Percentiles rank a stretch among this genome's conserved stretches.
Conservation (phyloP, 108 stramenopile genomes). For the Phaeodactylum tricornutum region DNA sequence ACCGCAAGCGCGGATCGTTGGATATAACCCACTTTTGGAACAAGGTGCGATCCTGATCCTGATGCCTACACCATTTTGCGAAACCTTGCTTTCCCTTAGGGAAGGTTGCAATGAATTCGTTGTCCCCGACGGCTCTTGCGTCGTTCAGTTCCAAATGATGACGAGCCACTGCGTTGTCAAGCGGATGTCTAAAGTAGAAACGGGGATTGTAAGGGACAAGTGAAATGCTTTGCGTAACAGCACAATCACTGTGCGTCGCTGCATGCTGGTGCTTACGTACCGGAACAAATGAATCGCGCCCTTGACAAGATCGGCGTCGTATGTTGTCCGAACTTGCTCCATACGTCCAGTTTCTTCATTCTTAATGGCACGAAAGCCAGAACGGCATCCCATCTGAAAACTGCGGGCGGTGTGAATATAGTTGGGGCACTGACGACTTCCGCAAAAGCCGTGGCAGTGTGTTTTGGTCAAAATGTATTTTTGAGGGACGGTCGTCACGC, state of each 20-base stretch:
- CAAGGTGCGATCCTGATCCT: conserved; percentile 3
- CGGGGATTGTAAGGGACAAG: too few relatives aligned
- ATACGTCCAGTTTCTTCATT: neutral
- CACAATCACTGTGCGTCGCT: too few relatives aligned
- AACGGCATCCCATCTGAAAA: neutral
- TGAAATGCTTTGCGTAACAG: too few relatives aligned
- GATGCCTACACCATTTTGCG: conserved; percentile 17
- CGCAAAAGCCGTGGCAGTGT: conserved; percentile 31
- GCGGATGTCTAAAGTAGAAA: conserved; percentile 47
- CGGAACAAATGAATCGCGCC: conserved; percentile 41
- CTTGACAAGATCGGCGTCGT: conserved; percentile 2
- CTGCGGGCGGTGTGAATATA: neutral
- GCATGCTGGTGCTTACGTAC: too few relatives aligned
- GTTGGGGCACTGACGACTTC: neutral
- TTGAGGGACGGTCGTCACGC: conserved; percentile 14
- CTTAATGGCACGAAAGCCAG: neutral
- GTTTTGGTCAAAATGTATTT: conserved; percentile 37
- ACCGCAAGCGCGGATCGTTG: conserved; percentile 20
- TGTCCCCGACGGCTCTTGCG: conserved; percentile 9
- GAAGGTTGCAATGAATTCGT: conserved; percentile 11
- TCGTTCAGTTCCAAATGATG: conserved; percentile 33
- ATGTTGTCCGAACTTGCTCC: neutral
- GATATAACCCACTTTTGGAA: conserved; percentile 9
- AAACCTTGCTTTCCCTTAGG: conserved; percentile 30
- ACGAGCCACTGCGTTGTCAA: conserved; percentile 44